A percentile compares a stretch with the other conserved stretches of the same genome.
Evolutionary conservation across 352 stramenopile genomes (phyloP).

Genomic region (Pythium oligandrum): DNA sequence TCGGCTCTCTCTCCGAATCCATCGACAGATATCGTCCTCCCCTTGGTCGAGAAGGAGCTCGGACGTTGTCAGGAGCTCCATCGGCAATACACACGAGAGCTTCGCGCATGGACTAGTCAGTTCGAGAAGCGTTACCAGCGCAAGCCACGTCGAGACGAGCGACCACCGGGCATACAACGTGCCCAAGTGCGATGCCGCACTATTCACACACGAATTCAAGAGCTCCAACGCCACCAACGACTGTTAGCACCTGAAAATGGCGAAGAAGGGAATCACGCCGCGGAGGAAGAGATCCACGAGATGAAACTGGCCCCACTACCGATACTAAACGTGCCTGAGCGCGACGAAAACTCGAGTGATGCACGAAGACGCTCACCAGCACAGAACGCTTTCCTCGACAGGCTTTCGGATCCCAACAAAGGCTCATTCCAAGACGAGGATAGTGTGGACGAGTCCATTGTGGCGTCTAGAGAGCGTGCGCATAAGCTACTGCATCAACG

Average conservation of each 20-base stretch:
- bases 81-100: constrained; percentile 29
- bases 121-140: constrained; percentile 52
- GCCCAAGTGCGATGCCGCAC: constrained; percentile 30
- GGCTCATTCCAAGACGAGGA: no score
- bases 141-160: constrained; percentile 34
- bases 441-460: no score
- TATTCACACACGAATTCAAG: constrained; percentile 32
- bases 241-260: no score
- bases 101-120: constrained; percentile 40
- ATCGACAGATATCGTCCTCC: constrained; percentile 17
- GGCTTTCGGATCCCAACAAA: constrained; percentile 9
- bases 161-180: constrained; percentile 26
- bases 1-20: not conserved
- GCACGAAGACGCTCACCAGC: constrained; percentile 35
- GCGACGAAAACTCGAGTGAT: not conserved
- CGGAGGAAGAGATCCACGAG: no score
- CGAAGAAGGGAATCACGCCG: no score
- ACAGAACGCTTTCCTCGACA: constrained; percentile 58
- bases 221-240: constrained; percentile 22
- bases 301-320: no score
- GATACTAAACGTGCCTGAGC: no score
- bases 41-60: constrained; percentile 42
- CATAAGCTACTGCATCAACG: constrained; percentile 30
- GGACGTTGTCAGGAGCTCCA: constrained; percentile 31
- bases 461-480: not conserved